These are phyloP conservation scores for Daldinia sp. DNA, from an alignment of 2,329 filamentous ascomycete genomes.

Conservation along the genomic window DNA sequence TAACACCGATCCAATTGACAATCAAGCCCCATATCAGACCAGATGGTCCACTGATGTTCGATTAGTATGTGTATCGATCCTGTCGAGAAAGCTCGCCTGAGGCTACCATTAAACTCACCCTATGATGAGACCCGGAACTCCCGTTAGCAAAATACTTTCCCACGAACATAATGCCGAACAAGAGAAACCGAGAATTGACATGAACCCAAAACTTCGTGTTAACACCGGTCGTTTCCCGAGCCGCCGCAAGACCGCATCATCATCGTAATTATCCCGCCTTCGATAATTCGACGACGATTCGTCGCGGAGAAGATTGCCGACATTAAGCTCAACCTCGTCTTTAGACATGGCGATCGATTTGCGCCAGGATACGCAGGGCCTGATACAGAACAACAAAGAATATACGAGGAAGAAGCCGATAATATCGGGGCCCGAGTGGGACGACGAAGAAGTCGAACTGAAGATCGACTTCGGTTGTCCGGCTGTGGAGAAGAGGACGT, in stretches of 20 bases:
- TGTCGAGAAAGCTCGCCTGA: neutral
- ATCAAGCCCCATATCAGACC: slow-evolving; percentile 63
- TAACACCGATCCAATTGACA: slow-evolving; percentile 56
- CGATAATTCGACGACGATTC: neutral
- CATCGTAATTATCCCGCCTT: slow-evolving; percentile 4
- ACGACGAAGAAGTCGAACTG: neutral
- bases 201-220: slow-evolving; percentile 36
- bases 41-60: slow-evolving; percentile 60
- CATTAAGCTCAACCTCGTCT: slow-evolving; percentile 21
- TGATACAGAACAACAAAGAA: neutral
- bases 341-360: slow-evolving; percentile 15
- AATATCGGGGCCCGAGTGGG: neutral
- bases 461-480: neutral
- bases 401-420: neutral
- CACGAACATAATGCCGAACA: slow-evolving; percentile 49
- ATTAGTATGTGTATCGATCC: neutral
- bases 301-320: neutral
- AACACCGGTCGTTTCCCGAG: slow-evolving; percentile 33
- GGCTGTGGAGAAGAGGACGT: neutral
- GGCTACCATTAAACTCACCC: neutral
- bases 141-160: slow-evolving; percentile 57
- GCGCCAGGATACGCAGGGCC: neutral
- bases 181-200: slow-evolving; percentile 40
- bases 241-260: slow-evolving; percentile 23
- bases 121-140: slow-evolving; percentile 48